phyloP scores from a whole-genome alignment of 1,284 basidiomycete genomes.

The Uromyces viciae-fabae region DNA sequence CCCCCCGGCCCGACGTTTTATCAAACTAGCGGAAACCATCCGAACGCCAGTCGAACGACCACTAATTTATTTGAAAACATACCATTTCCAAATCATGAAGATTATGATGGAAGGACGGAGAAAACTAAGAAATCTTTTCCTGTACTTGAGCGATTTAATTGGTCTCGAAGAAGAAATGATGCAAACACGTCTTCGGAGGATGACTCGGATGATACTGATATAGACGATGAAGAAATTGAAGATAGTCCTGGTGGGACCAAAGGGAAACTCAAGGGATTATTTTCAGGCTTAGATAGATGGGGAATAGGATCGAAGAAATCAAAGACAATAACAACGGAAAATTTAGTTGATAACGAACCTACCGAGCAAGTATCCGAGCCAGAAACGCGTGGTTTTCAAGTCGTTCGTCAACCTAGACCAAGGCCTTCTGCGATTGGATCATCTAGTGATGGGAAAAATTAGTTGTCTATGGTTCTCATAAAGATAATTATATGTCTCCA shows the following conservation, averaged over 20 bases:
- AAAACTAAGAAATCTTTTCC: too few species aligned
- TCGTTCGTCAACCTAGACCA: constrained; percentile 47
- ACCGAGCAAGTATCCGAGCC: too few species aligned
- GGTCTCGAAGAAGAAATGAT: too few species aligned
- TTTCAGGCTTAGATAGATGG: neutral
- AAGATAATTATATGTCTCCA: too few species aligned
- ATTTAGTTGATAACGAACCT: neutral
- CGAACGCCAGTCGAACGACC: constrained; percentile 9
- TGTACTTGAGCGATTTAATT: too few species aligned
- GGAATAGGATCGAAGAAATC: neutral
- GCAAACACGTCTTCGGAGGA: constrained; percentile 19
- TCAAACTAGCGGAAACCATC: neutral
- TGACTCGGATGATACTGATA: neutral
- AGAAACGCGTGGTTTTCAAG: constrained; percentile 52
- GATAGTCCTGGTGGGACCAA: too few species aligned
- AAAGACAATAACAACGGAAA: neutral
- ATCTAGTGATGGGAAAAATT: too few species aligned
- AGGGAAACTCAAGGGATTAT: neutral
- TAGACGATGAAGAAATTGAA: too few species aligned
- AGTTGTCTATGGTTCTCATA: too few species aligned
- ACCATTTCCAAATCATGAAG: neutral
- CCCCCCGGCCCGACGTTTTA: neutral
- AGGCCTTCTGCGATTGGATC: too few species aligned
- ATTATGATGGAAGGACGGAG: neutral
- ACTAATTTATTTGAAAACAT: constrained; percentile 34